Evolutionary conservation across 148 eudicot species (phyloP), one percentile per base, ranked within the genome.

Genomic region (Selenicereus undatus): DNA sequence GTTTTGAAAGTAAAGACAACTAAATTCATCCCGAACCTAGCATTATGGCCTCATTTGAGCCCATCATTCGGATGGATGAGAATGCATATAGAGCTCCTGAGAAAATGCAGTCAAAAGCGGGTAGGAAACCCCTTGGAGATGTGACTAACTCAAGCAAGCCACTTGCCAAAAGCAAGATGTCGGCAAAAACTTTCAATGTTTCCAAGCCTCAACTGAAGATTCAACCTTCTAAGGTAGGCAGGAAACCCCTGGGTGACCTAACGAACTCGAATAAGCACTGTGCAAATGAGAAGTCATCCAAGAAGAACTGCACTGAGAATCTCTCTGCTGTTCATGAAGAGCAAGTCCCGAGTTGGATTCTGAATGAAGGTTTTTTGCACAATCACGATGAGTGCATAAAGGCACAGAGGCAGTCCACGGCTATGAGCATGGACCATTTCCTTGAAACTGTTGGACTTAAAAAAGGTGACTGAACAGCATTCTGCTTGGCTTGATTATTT

Each of bases 161-260:
- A 26, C 72, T 21, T 12, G 45, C 35, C 29, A 77, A 77, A 22
- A 21, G 14, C 20, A 77, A 64, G 43, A 18, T 74, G n/a, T 69
- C 60, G 27, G 56, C 36, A 18, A 78, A 65, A 4, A 27, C 30
- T 66, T 36, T 27, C n/a, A 50, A 20, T 45, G 60, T 30, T 17
- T 77, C 66, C 60, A 78, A 17, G 42, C 56, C 58, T 78, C 26
- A 11, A 50, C 62, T 51, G 74, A 78, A 68, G 73, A 12, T 66
- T 21, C 73, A 43, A 54, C 42, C 80, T 48, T 29, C 71, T 27
- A 66, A 76, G 65, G 56, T 24, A 10, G 89, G 90, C 51, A 83
- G 90, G 80, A 90, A 88, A 85, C 90, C 91, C 20, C 90, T 89
- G 12, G 78, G 85, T 76, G 94, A 91, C 73, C 83, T 90, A 71